Evolutionary conservation across 768 basidiomycete genomes (phyloP).

Genomic region (Lactarius sanguifluus): DNA sequence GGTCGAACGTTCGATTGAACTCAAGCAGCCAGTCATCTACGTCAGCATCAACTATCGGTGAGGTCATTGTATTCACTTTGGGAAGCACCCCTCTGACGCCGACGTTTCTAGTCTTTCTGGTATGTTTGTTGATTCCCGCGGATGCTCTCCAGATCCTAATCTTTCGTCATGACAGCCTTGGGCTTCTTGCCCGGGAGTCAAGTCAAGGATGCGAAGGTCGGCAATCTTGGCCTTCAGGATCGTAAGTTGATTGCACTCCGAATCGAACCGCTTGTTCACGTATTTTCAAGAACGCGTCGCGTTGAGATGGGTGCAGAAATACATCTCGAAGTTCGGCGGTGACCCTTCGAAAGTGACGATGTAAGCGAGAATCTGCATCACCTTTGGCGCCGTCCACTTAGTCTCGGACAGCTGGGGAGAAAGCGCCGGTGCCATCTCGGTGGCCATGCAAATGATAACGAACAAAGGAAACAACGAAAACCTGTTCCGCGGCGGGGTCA

Average conservation of each 20-base stretch:
- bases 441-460: conserved; percentile 44
- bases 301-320: conserved; percentile 63
- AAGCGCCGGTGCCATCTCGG: conserved; percentile 55
- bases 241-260: conserved; percentile 37
- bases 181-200: conserved; percentile 55
- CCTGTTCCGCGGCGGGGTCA: conserved; percentile 45
- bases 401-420: conserved; percentile 44
- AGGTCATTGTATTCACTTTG: conserved; percentile 1
- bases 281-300: conserved; percentile 50
- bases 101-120: conserved; percentile 21
- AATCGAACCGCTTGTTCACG: not conserved
- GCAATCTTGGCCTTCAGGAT: conserved; percentile 66
- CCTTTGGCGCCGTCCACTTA: conserved; percentile 19
- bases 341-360: conserved; percentile 61
- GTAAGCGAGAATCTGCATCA: conserved; percentile 35
- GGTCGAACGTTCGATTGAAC: conserved; percentile 31
- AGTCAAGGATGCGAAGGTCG: conserved; percentile 50
- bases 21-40: conserved; percentile 31
- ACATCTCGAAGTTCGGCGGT: conserved; percentile 63
- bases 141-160: not conserved
- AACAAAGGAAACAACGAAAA: conserved; percentile 40
- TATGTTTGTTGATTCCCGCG: not conserved
- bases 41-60: conserved; percentile 36
- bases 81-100: not conserved
- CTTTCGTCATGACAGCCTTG: conserved; percentile 37